Evolutionary conservation across 2,329 filamentous ascomycete genomes (phyloP).

Genomic region (Colletotrichum spinosum): DNA sequence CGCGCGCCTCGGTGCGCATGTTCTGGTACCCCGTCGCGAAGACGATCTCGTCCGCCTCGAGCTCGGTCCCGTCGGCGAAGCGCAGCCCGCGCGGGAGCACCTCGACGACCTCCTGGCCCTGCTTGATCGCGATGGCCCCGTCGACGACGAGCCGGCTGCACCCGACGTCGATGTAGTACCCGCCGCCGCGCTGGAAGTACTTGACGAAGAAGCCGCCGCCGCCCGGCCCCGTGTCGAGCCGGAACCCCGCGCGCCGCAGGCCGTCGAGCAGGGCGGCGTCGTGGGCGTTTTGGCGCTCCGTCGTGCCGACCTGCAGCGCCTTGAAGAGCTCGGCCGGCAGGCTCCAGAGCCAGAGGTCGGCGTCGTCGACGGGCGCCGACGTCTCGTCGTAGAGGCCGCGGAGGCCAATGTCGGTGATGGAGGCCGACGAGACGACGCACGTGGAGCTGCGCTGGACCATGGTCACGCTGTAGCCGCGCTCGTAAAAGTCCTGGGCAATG

Average conservation of each 20-base stretch:
- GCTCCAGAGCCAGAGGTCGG: conserved; percentile 71
- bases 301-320: conserved; percentile 63
- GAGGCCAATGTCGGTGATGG: conserved; percentile 64
- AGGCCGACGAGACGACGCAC: conserved; percentile 68
- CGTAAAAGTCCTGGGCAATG: conserved; percentile 75
- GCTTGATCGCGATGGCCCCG: conserved; percentile 49
- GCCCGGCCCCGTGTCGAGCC: conserved; percentile 67
- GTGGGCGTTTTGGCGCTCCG: conserved; percentile 45
- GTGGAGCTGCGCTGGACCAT: conserved; percentile 78
- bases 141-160: conserved; percentile 45
- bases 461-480: conserved; percentile 75
- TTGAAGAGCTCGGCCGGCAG: conserved; percentile 72
- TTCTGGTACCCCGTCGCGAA: conserved; percentile 62
- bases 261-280: conserved; percentile 55
- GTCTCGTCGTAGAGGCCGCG: conserved; percentile 62
- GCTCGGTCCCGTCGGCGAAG: conserved; percentile 53
- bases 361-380: conserved; percentile 73
- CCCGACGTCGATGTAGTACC: conserved; percentile 43
- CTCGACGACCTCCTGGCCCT: conserved; percentile 65
- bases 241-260: conserved; percentile 69
- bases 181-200: conserved; percentile 49
- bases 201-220: conserved; percentile 56
- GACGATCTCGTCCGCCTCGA: conserved; percentile 55
- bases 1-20: conserved; percentile 61
- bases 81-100: conserved; percentile 59